These are phyloP conservation scores for Chrysosporium queenslandicum DNA, from an alignment of 2,329 filamentous ascomycete species.

Conservation along the genomic window DNA sequence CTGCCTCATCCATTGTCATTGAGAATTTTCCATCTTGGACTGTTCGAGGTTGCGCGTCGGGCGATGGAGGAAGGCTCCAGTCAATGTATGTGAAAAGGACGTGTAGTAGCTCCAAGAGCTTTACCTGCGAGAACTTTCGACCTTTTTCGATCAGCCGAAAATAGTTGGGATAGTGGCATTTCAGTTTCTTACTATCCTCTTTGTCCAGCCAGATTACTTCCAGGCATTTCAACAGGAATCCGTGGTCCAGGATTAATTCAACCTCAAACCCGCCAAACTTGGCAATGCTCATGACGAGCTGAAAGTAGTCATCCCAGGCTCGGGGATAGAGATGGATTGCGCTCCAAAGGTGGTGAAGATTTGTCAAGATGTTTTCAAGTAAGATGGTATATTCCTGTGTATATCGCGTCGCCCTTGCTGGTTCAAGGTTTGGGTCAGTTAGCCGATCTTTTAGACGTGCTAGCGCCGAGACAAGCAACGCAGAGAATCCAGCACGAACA, in stretches of 20 bases:
- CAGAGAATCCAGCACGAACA: constrained; percentile 46
- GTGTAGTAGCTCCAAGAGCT: constrained; percentile 36
- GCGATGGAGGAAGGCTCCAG: constrained; percentile 24
- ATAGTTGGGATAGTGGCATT: constrained; percentile 44
- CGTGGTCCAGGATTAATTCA: constrained; percentile 48
- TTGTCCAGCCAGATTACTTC: constrained; percentile 54
- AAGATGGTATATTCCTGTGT: constrained; percentile 23
- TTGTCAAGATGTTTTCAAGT: constrained; percentile 31
- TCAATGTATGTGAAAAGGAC: constrained; percentile 33
- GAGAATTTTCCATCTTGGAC: constrained; percentile 26
- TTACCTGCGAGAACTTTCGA: constrained; percentile 36
- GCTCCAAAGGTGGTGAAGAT: constrained; percentile 51
- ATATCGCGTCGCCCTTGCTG: constrained; percentile 22
- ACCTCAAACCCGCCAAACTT: constrained; percentile 51
- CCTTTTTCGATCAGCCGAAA: constrained; percentile 38
- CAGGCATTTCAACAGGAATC: constrained; percentile 51
- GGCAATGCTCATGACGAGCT: constrained; percentile 57
- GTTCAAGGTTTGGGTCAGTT: constrained; percentile 20
- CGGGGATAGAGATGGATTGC: constrained; percentile 52
- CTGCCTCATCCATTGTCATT: constrained; percentile 27
- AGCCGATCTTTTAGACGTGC: constrained; percentile 41
- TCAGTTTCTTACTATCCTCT: constrained; percentile 40
- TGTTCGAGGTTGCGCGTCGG: constrained; percentile 21
- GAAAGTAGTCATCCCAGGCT: constrained; percentile 69
- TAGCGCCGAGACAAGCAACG: constrained; percentile 46